phyloP scores from a whole-genome alignment of 1,284 basidiomycete species.

The Ganoderma meredithae region DNA sequence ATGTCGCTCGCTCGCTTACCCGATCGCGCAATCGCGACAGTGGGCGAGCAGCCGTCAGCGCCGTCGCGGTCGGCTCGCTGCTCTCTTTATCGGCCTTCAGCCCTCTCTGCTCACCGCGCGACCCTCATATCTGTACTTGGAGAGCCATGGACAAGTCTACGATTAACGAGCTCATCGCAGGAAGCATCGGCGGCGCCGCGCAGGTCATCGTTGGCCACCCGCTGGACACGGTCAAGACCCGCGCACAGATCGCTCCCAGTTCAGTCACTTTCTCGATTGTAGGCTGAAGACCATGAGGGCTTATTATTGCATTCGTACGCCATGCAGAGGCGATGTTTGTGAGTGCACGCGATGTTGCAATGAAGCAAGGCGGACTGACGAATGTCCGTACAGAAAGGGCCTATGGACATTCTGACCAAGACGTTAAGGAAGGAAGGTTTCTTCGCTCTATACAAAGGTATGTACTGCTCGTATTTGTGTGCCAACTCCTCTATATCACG shows the following conservation, averaged over 20 bases:
- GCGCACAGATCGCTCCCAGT: slow-evolving; percentile 84
- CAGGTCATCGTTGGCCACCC: slow-evolving; percentile 90
- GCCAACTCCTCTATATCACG: not conserved
- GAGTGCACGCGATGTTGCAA: slow-evolving; percentile 43
- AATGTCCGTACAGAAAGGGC: slow-evolving; percentile 73
- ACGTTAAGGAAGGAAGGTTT: slow-evolving; percentile 90
- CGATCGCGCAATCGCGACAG: slow-evolving; percentile 9
- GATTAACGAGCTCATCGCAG: slow-evolving; percentile 78
- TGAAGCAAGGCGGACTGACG: not conserved
- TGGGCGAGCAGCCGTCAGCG: not conserved
- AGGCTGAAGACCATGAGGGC: not conserved
- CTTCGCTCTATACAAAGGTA: slow-evolving; percentile 91
- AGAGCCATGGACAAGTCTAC: slow-evolving; percentile 50
- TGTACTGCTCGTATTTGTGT: not conserved
- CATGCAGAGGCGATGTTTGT: slow-evolving; percentile 81
- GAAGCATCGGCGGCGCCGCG: slow-evolving; percentile 80
- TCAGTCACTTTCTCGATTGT: slow-evolving; percentile 31
- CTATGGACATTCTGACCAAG: slow-evolving; percentile 86
- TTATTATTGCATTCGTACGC: slow-evolving; percentile 13
- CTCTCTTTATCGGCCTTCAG: not conserved
- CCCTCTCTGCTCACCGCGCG: not conserved
- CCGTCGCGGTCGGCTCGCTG: not conserved
- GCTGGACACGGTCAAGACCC: slow-evolving; percentile 87
- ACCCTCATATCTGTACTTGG: not conserved
- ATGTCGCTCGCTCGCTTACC: slow-evolving; percentile 8